Conservation (phyloP, 1,284 basidiomycete genomes). For the Heterobasidion occidentale region DNA sequence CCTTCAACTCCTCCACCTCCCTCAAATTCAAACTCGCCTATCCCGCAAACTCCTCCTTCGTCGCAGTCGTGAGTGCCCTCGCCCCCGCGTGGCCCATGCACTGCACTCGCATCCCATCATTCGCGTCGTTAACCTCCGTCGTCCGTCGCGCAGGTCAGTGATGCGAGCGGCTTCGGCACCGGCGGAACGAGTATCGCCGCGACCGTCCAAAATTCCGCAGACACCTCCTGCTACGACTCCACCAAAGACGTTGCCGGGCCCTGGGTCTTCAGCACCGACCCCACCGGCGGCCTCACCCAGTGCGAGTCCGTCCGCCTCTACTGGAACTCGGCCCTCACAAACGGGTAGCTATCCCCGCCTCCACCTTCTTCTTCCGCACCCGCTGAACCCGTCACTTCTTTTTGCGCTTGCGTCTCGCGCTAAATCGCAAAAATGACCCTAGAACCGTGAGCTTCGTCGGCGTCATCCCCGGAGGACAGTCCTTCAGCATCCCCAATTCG, state of each 20-base stretch:
- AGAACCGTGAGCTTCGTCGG: slow-evolving; percentile 58
- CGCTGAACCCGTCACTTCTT: neutral
- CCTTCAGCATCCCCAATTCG: slow-evolving; percentile 52
- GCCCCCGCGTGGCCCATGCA: neutral
- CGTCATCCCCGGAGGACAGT: slow-evolving; percentile 71
- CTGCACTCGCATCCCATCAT: too few relatives aligned
- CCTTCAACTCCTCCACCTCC: slow-evolving; percentile 37
- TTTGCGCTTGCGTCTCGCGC: neutral
- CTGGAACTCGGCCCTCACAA: slow-evolving; percentile 44
- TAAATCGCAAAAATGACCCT: neutral
- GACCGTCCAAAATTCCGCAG: slow-evolving; percentile 40
- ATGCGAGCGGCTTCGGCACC: slow-evolving; percentile 57
- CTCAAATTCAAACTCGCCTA: slow-evolving; percentile 55
- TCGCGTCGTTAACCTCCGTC: neutral
- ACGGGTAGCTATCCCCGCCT: slow-evolving; percentile 38
- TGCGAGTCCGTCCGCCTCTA: slow-evolving; percentile 52
- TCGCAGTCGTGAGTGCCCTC: slow-evolving; percentile 56
- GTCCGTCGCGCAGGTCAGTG: slow-evolving; percentile 48
- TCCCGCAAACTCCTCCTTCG: slow-evolving; percentile 61
- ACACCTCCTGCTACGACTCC: slow-evolving; percentile 55
- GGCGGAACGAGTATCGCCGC: slow-evolving; percentile 68
- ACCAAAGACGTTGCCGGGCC: slow-evolving; percentile 36
- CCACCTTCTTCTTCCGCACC: neutral
- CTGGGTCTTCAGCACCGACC: slow-evolving; percentile 56
- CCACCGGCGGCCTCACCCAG: slow-evolving; percentile 53